Base-by-base conservation (phyloP, 345 rosid species). In the Raphanus sativus region DNA sequence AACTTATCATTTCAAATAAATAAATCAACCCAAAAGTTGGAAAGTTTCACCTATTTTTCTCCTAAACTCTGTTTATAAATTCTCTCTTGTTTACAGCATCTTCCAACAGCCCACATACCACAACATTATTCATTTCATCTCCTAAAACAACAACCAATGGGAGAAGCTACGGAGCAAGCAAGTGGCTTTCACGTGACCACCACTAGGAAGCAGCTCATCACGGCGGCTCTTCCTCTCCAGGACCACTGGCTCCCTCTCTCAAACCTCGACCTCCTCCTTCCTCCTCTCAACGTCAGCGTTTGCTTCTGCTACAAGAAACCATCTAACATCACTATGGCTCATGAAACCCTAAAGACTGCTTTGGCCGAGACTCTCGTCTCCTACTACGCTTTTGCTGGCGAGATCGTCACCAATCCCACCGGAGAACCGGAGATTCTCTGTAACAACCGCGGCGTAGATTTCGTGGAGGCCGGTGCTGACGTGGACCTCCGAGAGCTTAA, bases 401-500 rank as follows among this genome's bases (percentile, higher is more conserved):
- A 91, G 85, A 81, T 91, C 6, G 88, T 91, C 29, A 10, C 67
- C 0, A 91, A 84, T 84, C 36, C 87, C 0, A 58, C 76, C 2
- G 90, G 87, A 11, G 98, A 93, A 82, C 93, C 97, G 3, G 98
- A 91, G 89, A 77, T 91, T 34, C 84, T 89, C 2, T 93, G 93
- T 78, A 89, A 87, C 88, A 93, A 93, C 80, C 86, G 91, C 0
- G 98, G 98, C 1, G 95, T 89, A 5, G 93, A 89, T 54, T 93
- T 89, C 58, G 2, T 76, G 15, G 91, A 91, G 62, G 97, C 95
- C 13, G 32, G 15, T 13, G 93, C 92, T 2, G 86, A 89, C 69
- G 64, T 88, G 54, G 84, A 82, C 25, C 88, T 93, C 13, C 48
- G 21, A 16, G 73, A 85, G 30, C 88, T 93, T 70, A 79, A 89